These are phyloP conservation scores for Metschnikowia similis DNA, from an alignment of 805 yeast genomes.

Conservation along the genomic window DNA sequence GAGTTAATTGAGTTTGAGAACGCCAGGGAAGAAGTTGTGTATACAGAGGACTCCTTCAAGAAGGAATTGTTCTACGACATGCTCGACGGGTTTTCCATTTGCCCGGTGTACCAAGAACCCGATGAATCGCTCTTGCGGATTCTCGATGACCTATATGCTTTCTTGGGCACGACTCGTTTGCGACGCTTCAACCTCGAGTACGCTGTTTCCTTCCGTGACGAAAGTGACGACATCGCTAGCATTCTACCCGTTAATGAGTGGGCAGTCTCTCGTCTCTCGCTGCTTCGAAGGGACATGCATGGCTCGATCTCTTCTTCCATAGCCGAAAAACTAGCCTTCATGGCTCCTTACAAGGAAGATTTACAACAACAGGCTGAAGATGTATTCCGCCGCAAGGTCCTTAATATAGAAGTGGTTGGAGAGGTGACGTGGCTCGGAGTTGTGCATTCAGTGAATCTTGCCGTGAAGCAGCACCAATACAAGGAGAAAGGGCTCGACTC, in stretches of 20 bases:
- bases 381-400: conserved; percentile 7
- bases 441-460: conserved; percentile 29
- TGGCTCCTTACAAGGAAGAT: conserved; percentile 29
- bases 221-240: conserved; percentile 38
- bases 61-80: conserved; percentile 41
- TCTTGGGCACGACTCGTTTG: conserved; percentile 45
- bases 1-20: conserved; percentile 2
- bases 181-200: conserved; percentile 59
- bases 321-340: conserved; percentile 22
- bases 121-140: conserved; percentile 53
- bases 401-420: conserved; percentile 7
- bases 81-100: conserved; percentile 58
- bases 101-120: conserved; percentile 64
- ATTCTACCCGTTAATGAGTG: conserved; percentile 23
- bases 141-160: conserved; percentile 47
- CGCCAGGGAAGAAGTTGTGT: conserved; percentile 5
- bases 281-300: background rate
- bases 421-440: conserved; percentile 24
- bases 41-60: conserved; percentile 5
- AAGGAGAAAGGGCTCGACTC: conserved; percentile 30
- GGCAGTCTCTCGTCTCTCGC: conserved; percentile 5
- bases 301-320: background rate
- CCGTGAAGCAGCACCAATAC: conserved; percentile 28
- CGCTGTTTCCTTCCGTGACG: conserved; percentile 41
- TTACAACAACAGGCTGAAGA: conserved; percentile 22